These are phyloP conservation scores for Phoma sp. DNA, from an alignment of 2,329 filamentous ascomycete genomes.

Conservation along the genomic window DNA sequence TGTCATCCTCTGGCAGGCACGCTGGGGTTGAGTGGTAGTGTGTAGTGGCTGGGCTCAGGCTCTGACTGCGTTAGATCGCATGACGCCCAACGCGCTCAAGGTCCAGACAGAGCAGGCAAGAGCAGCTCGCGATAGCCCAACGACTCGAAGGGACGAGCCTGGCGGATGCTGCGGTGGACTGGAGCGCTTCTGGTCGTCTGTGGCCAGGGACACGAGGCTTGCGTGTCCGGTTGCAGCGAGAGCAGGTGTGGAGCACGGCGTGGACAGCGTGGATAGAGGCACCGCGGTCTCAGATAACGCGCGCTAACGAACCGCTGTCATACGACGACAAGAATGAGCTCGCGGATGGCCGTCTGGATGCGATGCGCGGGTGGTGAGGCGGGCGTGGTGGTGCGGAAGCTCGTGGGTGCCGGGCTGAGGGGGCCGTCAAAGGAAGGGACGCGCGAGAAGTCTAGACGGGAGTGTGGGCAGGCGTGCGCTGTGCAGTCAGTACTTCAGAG, in stretches of 20 bases:
- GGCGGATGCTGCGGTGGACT: constrained; percentile 15
- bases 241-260: constrained; percentile 25
- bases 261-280: constrained; percentile 31
- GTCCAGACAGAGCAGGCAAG: constrained; percentile 34
- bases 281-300: constrained; percentile 27
- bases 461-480: constrained; percentile 26
- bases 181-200: constrained; percentile 18
- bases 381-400: constrained; percentile 33
- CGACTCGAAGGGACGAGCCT: constrained; percentile 29
- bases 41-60: constrained; percentile 46
- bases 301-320: constrained; percentile 26
- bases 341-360: constrained; percentile 23
- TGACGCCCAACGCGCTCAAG: constrained; percentile 50
- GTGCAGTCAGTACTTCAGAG: constrained; percentile 20
- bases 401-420: constrained; percentile 32
- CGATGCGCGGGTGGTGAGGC: constrained; percentile 37
- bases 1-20: constrained; percentile 52
- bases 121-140: constrained; percentile 35
- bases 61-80: constrained; percentile 50
- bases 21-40: constrained; percentile 29
- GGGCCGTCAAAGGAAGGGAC: constrained; percentile 35
- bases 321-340: constrained; percentile 24
- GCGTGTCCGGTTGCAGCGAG: constrained; percentile 36
- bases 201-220: constrained; percentile 36
- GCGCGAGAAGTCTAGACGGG: constrained; percentile 30